Evolutionary conservation across 2,329 filamentous ascomycete species (phyloP), one percentile per base, ranked within the genome.

Genomic region (Leptographium radiaticola): DNA sequence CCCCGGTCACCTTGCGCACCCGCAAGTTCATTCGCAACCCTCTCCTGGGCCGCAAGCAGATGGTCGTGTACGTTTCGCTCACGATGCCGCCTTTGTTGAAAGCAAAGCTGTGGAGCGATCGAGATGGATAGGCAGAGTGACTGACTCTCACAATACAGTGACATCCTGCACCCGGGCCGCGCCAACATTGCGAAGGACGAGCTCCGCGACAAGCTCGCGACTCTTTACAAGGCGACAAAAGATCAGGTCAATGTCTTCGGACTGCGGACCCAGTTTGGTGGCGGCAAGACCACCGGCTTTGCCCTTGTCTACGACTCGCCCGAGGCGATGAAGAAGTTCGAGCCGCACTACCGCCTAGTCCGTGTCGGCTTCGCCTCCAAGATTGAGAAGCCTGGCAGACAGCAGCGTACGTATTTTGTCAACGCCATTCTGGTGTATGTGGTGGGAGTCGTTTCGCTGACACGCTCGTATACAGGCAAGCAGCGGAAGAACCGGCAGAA

Each of bases 11-110:
- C 69, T 77, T 90, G 78, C 84, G 93, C 80, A 98, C 93, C 77
- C 91, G 93, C 87, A 97, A 97, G 83, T 98, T 98, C 87, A 94
- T 97, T 79, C 89, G 90, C 81, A 98, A 98, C 85, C 88, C 93
- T 75, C 89, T 98, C 71, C 86, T 98, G 72, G 89, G 86, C 74
- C 87, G 91, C 75, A 95, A 95, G 84, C 91, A 97, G 86, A 95
- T 97, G 89, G 91, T 96, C 77, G 87, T 96, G 91, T 96, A 89
- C 83, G 87, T 85, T 66, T 64, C 11, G 9, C 61, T 65, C 65
- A 60, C 57, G 6, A n/a, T n/a, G n/a, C 1, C n/a, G 16, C 6
- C 7, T 43, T 31, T 20, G 7, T 15, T 8, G 25, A 25, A 25
- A 25, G 5, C 25, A 25, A 2, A 5, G 25, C 25, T 25, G 25